Base-by-base conservation (phyloP, 148 eudicot genomes). In the Agrostemma githago region DNA sequence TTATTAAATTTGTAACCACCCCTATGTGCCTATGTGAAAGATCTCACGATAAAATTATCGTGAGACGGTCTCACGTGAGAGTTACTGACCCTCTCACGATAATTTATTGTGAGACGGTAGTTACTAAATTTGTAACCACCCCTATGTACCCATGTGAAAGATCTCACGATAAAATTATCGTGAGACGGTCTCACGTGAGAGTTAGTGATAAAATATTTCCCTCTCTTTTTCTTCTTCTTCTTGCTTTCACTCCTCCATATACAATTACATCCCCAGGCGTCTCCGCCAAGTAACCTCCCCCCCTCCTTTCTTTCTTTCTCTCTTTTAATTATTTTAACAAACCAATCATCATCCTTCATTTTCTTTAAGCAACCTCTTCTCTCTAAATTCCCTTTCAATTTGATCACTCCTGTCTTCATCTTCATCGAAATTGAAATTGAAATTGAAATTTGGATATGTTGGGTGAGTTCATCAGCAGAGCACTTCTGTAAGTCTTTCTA, bases 401-500 rank as follows among this genome's bases (percentile, higher is more conserved):
- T 61, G 21, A 26, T 19, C 17, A 6, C 15, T 3, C 20, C 39
- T 12, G 7, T 60, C 15, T 5, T 59, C 40, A 54, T 70, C 4
- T 51, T 26, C 51, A 51, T 34, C 15, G 41, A 37, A 53, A 21
- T 3, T 14, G 9, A 48, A 48, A 4, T 62, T 5, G 53, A 56
- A 59, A 60, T 72, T 12, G 59, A 76, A 72, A 59, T 2, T 63
- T 37, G 19, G 84, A 83, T 74, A 93, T 93, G 97, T 83, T 89
- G 85, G 95, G 95, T 19, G 90, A 89, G 20, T 79, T 91, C 71
- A 77, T 93, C 68, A 85, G 92, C 74, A 77, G 89, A 68, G 79
- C 76, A 65, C 90, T 89, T 77, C 73, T 93, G 98, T 93, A 91
- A 60, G 95, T 84, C 21, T 11, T 62, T 40, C 17, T 7, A 60